Percentiles rank a stretch among this genome's conserved stretches.
phyloP scores from a whole-genome alignment of 176 grass and related monocot genomes.

The Alloteropsis semialata region DNA sequence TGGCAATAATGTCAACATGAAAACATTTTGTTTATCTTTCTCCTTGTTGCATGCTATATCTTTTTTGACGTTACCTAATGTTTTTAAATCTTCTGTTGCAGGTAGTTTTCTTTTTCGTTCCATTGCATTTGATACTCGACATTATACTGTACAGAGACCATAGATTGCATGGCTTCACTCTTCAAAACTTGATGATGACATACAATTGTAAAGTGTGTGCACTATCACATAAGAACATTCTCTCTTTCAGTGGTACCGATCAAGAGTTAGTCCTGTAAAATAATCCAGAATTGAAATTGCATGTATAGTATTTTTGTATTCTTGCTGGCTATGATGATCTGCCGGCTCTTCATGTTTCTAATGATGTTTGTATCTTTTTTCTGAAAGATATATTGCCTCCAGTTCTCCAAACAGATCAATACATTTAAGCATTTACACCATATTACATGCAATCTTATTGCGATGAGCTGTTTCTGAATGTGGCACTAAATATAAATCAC shows the following conservation, averaged over 20 bases:
- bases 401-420: neutral
- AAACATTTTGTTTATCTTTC: neutral
- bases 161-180: neutral
- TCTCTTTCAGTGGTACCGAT: neutral
- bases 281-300: neutral
- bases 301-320: neutral
- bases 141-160: slow-evolving; percentile 4
- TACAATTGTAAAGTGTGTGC: neutral
- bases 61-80: neutral
- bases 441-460: neutral
- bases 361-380: neutral
- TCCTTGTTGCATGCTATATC: neutral
- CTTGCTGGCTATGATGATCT: neutral
- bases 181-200: too few species aligned
- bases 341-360: neutral
- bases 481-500: neutral
- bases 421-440: neutral
- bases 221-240: neutral
- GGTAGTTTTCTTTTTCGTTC: neutral
- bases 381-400: neutral
- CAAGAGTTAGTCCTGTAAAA: neutral
- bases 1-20: neutral
- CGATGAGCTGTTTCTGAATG: neutral
- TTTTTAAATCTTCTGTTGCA: neutral
- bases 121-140: neutral